These are phyloP conservation scores for Jacaranda copaia DNA, from an alignment of 257 asterid genomes.

Conservation along the genomic window DNA sequence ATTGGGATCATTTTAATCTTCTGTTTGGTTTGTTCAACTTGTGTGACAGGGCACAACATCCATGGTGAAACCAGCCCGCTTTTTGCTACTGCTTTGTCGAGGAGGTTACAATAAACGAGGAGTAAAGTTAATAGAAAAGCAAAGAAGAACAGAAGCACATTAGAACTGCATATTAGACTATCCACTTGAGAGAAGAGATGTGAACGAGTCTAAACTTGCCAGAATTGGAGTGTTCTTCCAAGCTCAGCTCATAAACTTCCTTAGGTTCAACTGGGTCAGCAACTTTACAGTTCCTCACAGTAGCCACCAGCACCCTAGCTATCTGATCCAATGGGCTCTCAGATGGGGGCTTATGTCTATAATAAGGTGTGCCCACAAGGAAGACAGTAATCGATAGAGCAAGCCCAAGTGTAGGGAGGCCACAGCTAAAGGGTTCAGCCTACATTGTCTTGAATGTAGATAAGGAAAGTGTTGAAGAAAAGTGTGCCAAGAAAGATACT, in stretches of 20 bases:
- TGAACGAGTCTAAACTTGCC: conserved; percentile 47
- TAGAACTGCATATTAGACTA: too few relatives aligned
- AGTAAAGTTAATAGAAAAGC: conserved; percentile 46
- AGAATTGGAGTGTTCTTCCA: conserved; percentile 39
- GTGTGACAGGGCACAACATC: conserved; percentile 67
- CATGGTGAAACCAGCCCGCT: conserved; percentile 45
- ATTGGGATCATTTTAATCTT: conserved; percentile 82
- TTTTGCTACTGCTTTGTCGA: conserved; percentile 70
- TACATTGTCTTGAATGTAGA: conserved; percentile 48
- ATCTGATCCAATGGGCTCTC: conserved; percentile 50
- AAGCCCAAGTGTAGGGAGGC: conserved; percentile 45
- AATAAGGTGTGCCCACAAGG: conserved; percentile 39
- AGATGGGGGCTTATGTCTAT: conserved; percentile 40
- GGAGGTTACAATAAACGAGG: conserved; percentile 45
- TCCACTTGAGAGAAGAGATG: conserved; percentile 44
- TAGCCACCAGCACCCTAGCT: conserved; percentile 49
- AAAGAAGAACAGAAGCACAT: too few relatives aligned
- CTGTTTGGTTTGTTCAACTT: conserved; percentile 80
- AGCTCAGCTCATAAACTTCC: conserved; percentile 46
- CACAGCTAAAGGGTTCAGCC: conserved; percentile 47
- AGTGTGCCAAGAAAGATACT: conserved; percentile 51
- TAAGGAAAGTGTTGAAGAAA: conserved; percentile 43
- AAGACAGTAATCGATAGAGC: conserved; percentile 42
- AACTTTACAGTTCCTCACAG: conserved; percentile 42
- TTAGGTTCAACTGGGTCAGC: conserved; percentile 45